These are phyloP conservation scores for Suillus subluteus DNA, from an alignment of 768 basidiomycete genomes.

Conservation along the genomic window DNA sequence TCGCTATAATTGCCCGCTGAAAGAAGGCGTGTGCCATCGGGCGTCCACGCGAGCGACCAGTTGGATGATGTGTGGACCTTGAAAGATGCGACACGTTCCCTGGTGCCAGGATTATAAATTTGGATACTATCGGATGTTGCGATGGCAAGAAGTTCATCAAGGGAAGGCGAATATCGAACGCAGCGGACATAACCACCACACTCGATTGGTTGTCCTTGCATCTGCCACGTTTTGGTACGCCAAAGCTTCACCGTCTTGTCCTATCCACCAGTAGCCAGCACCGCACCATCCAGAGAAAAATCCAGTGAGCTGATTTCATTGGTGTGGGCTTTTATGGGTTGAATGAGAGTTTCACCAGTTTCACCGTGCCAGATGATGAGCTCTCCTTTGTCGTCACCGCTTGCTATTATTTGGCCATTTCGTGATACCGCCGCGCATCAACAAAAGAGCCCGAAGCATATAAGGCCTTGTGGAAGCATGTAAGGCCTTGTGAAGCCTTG, in stretches of 20 bases:
- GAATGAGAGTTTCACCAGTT: neutral
- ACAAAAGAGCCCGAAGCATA: too few relatives aligned
- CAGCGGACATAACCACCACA: neutral
- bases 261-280: constrained; percentile 26
- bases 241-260: neutral
- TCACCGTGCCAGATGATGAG: neutral
- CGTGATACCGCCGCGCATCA: neutral
- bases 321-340: neutral
- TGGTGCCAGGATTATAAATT: too few relatives aligned
- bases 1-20: neutral
- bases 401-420: neutral
- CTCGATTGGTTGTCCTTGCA: neutral
- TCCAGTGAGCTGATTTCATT: neutral
- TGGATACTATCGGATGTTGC: too few relatives aligned
- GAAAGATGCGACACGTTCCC: too few relatives aligned
- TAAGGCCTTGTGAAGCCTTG: too few relatives aligned
- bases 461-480: too few relatives aligned
- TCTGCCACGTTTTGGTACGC: neutral
- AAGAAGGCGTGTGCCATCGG: neutral
- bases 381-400: neutral
- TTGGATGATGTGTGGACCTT: too few relatives aligned
- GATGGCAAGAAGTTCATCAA: neutral
- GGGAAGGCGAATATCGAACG: neutral
- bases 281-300: neutral
- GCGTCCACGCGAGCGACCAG: too few relatives aligned